Evolutionary conservation across 208 protist species (phyloP), one percentile per base, ranked within the genome.

Genomic region (Crithidia brevicula): DNA sequence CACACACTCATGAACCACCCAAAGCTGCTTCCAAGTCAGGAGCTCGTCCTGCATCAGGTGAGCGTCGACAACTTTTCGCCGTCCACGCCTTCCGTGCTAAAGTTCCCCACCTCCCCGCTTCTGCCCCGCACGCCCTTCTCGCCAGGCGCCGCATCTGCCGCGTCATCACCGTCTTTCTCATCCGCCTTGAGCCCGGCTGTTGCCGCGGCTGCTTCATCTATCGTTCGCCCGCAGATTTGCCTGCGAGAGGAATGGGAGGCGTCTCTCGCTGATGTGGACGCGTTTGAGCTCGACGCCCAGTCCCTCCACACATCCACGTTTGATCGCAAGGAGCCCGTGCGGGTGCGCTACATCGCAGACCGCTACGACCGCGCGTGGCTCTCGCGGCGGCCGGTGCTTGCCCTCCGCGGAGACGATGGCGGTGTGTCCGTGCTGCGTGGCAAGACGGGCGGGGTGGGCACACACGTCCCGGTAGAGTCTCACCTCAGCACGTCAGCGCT

Each of bases 311-410:
- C 36, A 5, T 69, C 74, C 22, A 74, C 20, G 42, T 51, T 75
- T 4, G 33, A 64, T 25, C 45, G 60, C 16, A 40, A 9, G 2
- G 67, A 65, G 5, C 27, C 58, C n/a, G 42, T 72, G 36, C 38
- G 53, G 15, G 63, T 94, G n/a, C 74, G 75, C 18, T 92, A 94
- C 66, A 83, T 88, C 46, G 79, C 83, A 4, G 88, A 94, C 64
- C 57, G 71, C 13, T 79, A 86, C 60, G 88, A 94, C 74, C 67
- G 67, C 22, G 72, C 59, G 20, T 93, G 88, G 88, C 63, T 93
- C 7, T 68, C 76, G 31, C 73, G 69, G 43, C 63, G 74, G 3
- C 59, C 59, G 7, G 65, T 74, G 53, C 25, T 64, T 6, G 47
- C 74, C 11, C 57, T 72, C 45, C 62, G 53, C 28, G 22, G 52